phyloP scores from a whole-genome alignment of 257 asterid genomes.

The Voacanga thouarsii region DNA sequence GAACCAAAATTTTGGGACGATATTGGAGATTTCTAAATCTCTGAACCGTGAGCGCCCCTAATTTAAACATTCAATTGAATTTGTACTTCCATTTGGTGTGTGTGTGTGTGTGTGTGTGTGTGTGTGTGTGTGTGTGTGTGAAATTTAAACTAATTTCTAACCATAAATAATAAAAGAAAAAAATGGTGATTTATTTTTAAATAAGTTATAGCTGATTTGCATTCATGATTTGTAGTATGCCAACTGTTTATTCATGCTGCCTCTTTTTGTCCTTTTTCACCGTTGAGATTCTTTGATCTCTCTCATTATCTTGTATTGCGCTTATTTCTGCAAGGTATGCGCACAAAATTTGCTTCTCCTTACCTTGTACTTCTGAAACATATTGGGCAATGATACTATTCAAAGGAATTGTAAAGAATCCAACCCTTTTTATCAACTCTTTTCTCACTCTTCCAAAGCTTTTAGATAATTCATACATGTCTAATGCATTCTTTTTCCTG shows the following conservation, averaged over 20 bases:
- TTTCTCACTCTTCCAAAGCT: background rate
- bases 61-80: background rate
- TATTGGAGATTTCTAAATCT: too few relatives aligned
- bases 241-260: background rate
- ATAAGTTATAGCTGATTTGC: too few relatives aligned
- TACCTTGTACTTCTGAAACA: background rate
- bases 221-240: background rate
- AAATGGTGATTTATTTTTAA: too few relatives aligned
- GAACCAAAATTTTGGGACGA: too few relatives aligned
- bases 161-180: too few relatives aligned
- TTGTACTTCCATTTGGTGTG: background rate
- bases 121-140: background rate
- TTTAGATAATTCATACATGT: background rate
- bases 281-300: background rate
- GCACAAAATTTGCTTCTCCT: background rate
- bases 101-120: too few relatives aligned
- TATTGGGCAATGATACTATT: background rate
- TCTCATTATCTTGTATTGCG: background rate
- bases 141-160: background rate
- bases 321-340: background rate
- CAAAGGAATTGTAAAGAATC: too few relatives aligned
- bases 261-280: background rate
- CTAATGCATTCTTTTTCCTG: too few relatives aligned
- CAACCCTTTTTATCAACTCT: too few relatives aligned
- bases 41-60: too few relatives aligned